These are phyloP conservation scores for Didymella arachidicola DNA, from an alignment of 2,329 filamentous ascomycete genomes.

Conservation along the genomic window DNA sequence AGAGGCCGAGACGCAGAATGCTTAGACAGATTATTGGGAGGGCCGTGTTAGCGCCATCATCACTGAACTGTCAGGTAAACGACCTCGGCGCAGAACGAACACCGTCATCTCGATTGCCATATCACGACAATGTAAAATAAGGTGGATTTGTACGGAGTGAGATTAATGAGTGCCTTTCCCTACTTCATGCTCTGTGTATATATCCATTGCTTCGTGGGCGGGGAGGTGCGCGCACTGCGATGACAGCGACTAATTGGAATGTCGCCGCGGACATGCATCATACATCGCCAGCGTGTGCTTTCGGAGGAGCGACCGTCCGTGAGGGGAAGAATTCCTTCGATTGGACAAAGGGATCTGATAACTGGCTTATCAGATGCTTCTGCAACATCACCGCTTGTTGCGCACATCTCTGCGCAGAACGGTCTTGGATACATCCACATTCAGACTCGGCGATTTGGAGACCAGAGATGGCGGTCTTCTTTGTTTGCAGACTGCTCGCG, in stretches of 20 bases:
- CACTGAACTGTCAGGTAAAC: slow-evolving; percentile 10
- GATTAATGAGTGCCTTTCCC: background rate
- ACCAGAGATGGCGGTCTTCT: too few relatives aligned
- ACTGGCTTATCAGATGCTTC: slow-evolving; percentile 16
- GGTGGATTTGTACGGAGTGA: background rate
- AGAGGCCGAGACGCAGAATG: slow-evolving; percentile 12
- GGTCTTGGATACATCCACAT: background rate
- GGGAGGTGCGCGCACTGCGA: background rate
- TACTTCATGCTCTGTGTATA: background rate
- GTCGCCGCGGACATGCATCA: slow-evolving; percentile 20
- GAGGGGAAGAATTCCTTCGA: slow-evolving; percentile 24
- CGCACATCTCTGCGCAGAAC: background rate
- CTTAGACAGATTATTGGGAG: slow-evolving; percentile 6
- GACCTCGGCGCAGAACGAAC: background rate
- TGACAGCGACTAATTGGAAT: slow-evolving; percentile 12
- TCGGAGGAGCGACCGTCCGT: slow-evolving; percentile 24
- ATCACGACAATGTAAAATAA: background rate
- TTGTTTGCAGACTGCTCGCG: background rate
- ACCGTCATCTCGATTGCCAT: slow-evolving; percentile 5
- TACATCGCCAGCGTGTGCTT: slow-evolving; percentile 26
- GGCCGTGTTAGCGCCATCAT: slow-evolving; percentile 8
- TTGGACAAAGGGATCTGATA: slow-evolving; percentile 36
- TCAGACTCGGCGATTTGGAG: background rate
- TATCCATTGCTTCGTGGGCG: background rate
- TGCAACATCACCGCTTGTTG: slow-evolving; percentile 5